phyloP scores from a whole-genome alignment of 73 alveolate genomes.

The Paramecium octaurelia region DNA sequence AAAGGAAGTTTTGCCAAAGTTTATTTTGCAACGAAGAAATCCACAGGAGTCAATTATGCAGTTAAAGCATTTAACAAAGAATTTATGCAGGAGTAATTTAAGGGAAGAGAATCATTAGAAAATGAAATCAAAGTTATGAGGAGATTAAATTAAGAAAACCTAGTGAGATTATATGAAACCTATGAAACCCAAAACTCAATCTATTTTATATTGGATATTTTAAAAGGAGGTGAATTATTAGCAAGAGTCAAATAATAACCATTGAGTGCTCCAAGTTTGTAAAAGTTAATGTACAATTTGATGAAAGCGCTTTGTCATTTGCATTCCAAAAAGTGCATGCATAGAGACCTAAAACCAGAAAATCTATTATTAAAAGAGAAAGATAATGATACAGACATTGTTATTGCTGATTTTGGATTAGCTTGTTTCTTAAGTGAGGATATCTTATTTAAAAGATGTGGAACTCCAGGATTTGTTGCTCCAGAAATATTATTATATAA shows the following conservation, averaged over 20 bases:
- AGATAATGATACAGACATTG: slow-evolving; percentile 55
- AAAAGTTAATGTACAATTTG: slow-evolving; percentile 43
- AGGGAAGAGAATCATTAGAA: slow-evolving; percentile 60
- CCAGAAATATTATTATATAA: slow-evolving; percentile 56
- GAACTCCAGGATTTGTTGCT: slow-evolving; percentile 68
- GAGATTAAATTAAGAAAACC: slow-evolving; percentile 41
- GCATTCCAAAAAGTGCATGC: slow-evolving; percentile 49
- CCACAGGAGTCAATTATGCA: slow-evolving; percentile 44
- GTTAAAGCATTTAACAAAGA: slow-evolving; percentile 62
- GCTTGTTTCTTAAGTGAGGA: slow-evolving; percentile 55
- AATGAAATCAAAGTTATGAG: slow-evolving; percentile 63
- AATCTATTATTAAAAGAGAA: slow-evolving; percentile 48
- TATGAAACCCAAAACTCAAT: slow-evolving; percentile 58
- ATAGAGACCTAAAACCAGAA: slow-evolving; percentile 62
- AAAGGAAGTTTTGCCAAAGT: slow-evolving; percentile 61
- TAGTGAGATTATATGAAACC: slow-evolving; percentile 43
- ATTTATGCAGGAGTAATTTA: slow-evolving; percentile 50
- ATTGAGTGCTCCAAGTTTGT: not conserved
- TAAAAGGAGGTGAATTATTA: slow-evolving; percentile 60
- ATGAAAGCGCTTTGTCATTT: slow-evolving; percentile 48
- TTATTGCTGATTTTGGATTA: slow-evolving; percentile 61
- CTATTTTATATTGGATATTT: slow-evolving; percentile 55
- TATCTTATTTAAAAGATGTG: slow-evolving; percentile 56
- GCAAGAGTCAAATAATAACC: not conserved
- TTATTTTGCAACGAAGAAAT: slow-evolving; percentile 57